A percentile compares a stretch with the other conserved stretches of the same genome.
Conservation (phyloP, 106 monocot species). For the Chionographis japonica region DNA sequence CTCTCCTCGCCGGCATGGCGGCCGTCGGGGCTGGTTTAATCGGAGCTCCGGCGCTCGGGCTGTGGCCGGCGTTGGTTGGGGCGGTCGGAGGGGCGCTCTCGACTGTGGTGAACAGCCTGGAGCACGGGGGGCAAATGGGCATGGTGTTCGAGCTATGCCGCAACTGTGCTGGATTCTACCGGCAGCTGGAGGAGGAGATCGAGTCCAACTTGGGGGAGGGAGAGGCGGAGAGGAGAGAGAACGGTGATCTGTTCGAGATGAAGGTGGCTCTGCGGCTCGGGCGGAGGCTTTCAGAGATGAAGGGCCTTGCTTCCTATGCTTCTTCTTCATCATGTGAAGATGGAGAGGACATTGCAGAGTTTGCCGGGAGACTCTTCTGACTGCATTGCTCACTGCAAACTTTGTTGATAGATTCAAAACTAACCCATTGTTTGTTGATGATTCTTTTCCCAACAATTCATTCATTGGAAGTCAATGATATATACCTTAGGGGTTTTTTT, state of each 20-base stretch:
- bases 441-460: no score
- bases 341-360: constrained; percentile 26
- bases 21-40: constrained; percentile 30
- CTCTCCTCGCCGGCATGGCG: constrained; percentile 48
- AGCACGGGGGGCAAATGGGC: constrained; percentile 77
- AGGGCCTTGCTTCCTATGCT: constrained; percentile 29
- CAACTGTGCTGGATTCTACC: constrained; percentile 64
- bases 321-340: constrained; percentile 15
- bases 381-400: no score
- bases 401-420: no score
- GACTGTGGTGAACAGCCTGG: constrained; percentile 50
- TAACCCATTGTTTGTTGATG: no score
- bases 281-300: constrained; percentile 50
- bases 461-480: no score
- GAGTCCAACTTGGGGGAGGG: constrained; percentile 40
- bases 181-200: constrained; percentile 64
- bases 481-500: no score
- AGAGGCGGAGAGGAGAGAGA: constrained; percentile 38
- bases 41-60: constrained; percentile 9
- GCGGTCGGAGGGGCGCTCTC: constrained; percentile 59
- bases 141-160: constrained; percentile 77
- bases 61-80: constrained; percentile 24
- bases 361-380: constrained; percentile 81
- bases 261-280: constrained; percentile 75
- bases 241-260: constrained; percentile 64